Conservation (phyloP, 75 land plant species). For the Selaginella moellendorffii region DNA sequence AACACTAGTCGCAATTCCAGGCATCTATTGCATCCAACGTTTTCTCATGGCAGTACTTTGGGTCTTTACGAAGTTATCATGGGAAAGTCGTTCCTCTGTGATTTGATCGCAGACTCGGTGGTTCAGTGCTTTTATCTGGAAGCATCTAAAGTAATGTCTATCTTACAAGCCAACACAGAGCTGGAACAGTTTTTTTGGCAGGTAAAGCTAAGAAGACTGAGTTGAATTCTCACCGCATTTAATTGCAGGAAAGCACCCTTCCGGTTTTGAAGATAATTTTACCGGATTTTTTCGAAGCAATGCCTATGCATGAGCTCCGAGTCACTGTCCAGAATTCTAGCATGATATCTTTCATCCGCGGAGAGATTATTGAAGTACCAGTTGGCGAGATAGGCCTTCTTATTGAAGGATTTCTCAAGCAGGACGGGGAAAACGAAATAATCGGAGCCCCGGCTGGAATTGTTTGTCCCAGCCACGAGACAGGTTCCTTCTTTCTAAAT, state of each 20-base stretch:
- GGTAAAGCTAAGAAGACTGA: constrained; percentile 25
- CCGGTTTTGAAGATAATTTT: constrained; percentile 57
- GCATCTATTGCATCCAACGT: constrained; percentile 60
- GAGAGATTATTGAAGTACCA: constrained; percentile 58
- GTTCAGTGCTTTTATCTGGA: constrained; percentile 85
- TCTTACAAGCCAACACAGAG: constrained; percentile 32
- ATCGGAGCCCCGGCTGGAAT: constrained; percentile 22
- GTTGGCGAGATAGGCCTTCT: constrained; percentile 46
- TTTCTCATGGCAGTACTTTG: constrained; percentile 89
- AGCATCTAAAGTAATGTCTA: constrained; percentile 41
- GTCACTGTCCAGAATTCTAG: constrained; percentile 47
- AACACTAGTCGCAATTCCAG: constrained; percentile 14
- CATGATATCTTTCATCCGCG: constrained; percentile 43
- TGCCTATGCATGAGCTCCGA: constrained; percentile 67
- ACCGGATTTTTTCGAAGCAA: constrained; percentile 59
- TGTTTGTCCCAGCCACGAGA: neutral
- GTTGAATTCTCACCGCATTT: neutral
- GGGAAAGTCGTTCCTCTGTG: constrained; percentile 72
- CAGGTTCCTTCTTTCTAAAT: neutral
- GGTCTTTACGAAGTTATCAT: constrained; percentile 82
- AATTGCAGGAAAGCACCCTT: constrained; percentile 76
- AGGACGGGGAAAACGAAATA: constrained; percentile 21
- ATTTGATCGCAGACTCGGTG: constrained; percentile 70
- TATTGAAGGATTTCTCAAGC: constrained; percentile 70
- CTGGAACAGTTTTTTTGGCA: constrained; percentile 88